Percentiles rank a stretch among this genome's conserved stretches.
These are phyloP conservation scores for Candida frijolesensis DNA, from an alignment of 1,139 yeast species.

Conservation along the genomic window DNA sequence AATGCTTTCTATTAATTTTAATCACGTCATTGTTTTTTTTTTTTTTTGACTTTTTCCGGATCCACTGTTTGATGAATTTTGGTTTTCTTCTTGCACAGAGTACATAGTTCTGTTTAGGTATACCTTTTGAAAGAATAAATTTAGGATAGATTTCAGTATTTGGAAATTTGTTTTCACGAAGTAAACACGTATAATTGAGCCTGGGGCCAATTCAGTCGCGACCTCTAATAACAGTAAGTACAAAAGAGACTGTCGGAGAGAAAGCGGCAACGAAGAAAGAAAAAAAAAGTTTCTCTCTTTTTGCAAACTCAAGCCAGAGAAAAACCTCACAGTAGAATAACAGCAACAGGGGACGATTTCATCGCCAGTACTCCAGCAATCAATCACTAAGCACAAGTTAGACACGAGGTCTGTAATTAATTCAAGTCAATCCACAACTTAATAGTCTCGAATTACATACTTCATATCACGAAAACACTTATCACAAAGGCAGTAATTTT, in stretches of 20 bases:
- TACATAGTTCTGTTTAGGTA: background rate
- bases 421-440: background rate
- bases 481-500: background rate
- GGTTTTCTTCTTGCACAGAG: background rate
- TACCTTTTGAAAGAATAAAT: constrained; percentile 1
- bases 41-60: background rate
- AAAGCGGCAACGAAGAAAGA: background rate
- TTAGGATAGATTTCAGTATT: constrained; percentile 1
- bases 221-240: background rate
- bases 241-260: background rate
- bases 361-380: background rate
- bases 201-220: background rate
- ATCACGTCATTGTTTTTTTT: constrained; percentile 6
- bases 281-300: background rate
- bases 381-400: constrained; percentile 2
- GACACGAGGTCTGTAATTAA: background rate
- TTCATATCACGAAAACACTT: background rate
- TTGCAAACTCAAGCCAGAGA: background rate
- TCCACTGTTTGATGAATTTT: background rate
- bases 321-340: background rate
- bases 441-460: background rate
- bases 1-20: constrained; percentile 5
- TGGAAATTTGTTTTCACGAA: background rate
- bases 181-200: background rate
- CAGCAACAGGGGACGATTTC: background rate